Evolutionary conservation across 192 early-diverging fungal species (phyloP).

Genomic region (Backusella tuberculispora): DNA sequence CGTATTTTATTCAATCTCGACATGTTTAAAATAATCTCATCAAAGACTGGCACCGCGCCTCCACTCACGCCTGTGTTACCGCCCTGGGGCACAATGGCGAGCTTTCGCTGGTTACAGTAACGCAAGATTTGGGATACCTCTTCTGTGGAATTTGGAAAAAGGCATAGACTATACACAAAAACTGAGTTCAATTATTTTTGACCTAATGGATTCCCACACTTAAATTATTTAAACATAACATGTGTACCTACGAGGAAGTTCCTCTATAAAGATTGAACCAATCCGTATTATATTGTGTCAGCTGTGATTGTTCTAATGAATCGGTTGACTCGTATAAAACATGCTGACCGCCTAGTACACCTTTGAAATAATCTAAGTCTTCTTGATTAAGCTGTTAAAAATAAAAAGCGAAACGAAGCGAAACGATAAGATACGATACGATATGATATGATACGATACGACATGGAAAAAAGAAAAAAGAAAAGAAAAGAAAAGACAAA

Average conservation of each 20-base stretch:
- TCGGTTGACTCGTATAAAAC: conserved; percentile 46
- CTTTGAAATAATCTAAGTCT: conserved; percentile 62
- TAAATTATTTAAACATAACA: neutral
- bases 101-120: conserved; percentile 82
- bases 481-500: neutral
- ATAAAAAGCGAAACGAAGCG: no score
- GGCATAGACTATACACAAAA: conserved; percentile 55
- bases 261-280: conserved; percentile 96
- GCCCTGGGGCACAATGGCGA: conserved; percentile 96
- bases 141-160: conserved; percentile 80
- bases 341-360: conserved; percentile 41
- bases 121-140: conserved; percentile 81
- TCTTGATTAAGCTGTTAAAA: conserved; percentile 25
- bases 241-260: conserved; percentile 47
- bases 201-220: neutral
- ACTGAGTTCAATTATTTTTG: neutral
- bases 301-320: conserved; percentile 47
- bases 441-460: neutral
- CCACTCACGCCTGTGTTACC: conserved; percentile 97
- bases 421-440: neutral
- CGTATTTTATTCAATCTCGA: conserved; percentile 77
- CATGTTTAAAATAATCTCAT: conserved; percentile 88
- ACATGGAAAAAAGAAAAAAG: neutral
- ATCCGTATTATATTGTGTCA: conserved; percentile 75
- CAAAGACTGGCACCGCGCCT: conserved; percentile 92